Evolutionary conservation across 768 basidiomycete genomes (phyloP), one percentile per base, ranked within the genome.

Genomic region (Pleurotus tuoliensis): DNA sequence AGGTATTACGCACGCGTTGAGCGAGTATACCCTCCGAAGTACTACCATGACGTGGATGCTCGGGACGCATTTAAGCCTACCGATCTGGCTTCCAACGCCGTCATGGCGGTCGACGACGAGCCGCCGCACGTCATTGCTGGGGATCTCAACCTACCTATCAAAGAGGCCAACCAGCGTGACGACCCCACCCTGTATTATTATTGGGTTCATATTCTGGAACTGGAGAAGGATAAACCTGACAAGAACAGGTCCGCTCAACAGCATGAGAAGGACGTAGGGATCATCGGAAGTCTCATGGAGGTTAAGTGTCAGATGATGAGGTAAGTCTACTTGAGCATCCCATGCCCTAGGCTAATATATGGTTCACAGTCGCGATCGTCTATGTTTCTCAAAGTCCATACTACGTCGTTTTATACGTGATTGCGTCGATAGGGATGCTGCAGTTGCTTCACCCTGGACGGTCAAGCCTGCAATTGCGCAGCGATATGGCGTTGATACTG

Each of bases 371-470:
- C 94, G 97, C 58, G 97, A 99, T 69, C 90, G 95, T 52, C 79
- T 96, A 16, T 86, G 93, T 16, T 98, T 98, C 73, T 96, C 94
- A 25, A 98, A 98, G 71, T 94, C 94, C 15, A 96, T 98, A 63
- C 83, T 99, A 25, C 92, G 94, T 61, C 88, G 94, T 13, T 98
- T 96, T 72, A 91, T 99, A 57, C 87, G 92, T 59, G 97, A 98
- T 66, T 96, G 94, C 64, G 90, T 99, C 2, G 89, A 92, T 64
- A 86, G 97, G 34, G 94, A 96, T 62, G 81, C 93, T 13, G 89
- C 92, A 7, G 88, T 96, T 24, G 94, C 93, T 6, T 92, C 93
- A 1, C 96, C 97, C 5, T 99, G 97, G 97, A 88, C 86, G 1
- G 94, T 98, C 27, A 98, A 98, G 69, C 83, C 83, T 1, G 73